Evolutionary conservation across 2,329 filamentous ascomycete genomes (phyloP).

Genomic region (Diplodia corticola): DNA sequence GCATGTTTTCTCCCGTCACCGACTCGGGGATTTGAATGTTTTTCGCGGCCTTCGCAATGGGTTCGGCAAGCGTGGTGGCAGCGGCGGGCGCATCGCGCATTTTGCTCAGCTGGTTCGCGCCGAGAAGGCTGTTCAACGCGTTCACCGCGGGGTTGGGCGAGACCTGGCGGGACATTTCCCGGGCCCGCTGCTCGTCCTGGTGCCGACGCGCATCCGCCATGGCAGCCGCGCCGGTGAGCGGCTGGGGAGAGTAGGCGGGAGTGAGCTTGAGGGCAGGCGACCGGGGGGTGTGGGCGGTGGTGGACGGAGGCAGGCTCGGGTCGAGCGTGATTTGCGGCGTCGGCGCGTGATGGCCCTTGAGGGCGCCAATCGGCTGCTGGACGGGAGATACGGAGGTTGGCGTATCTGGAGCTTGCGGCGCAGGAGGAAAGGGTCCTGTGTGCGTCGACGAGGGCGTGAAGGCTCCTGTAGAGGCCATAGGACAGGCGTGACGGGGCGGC

Average conservation of each 20-base stretch:
- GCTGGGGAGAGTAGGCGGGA: constrained; percentile 42
- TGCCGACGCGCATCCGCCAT: constrained; percentile 50
- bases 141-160: constrained; percentile 51
- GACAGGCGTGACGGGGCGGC: constrained; percentile 20
- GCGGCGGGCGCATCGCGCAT: constrained; percentile 45
- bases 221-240: constrained; percentile 51
- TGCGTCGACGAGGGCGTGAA: constrained; percentile 42
- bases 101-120: constrained; percentile 44
- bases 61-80: constrained; percentile 49
- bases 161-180: constrained; percentile 41
- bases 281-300: constrained; percentile 44
- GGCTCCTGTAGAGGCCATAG: constrained; percentile 45
- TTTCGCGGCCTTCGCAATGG: constrained; percentile 50
- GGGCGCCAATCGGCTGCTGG: constrained; percentile 28
- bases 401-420: constrained; percentile 37
- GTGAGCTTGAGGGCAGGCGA: constrained; percentile 40
- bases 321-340: constrained; percentile 26
- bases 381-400: constrained; percentile 39
- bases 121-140: constrained; percentile 48
- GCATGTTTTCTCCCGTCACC: constrained; percentile 47
- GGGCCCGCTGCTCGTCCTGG: constrained; percentile 39
- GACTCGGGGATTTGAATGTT: constrained; percentile 52
- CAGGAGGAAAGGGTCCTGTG: constrained; percentile 40
- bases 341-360: constrained; percentile 24
- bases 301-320: constrained; percentile 25